Base-by-base conservation (phyloP, 805 yeast species). In the Ascoidea rubescens region DNA sequence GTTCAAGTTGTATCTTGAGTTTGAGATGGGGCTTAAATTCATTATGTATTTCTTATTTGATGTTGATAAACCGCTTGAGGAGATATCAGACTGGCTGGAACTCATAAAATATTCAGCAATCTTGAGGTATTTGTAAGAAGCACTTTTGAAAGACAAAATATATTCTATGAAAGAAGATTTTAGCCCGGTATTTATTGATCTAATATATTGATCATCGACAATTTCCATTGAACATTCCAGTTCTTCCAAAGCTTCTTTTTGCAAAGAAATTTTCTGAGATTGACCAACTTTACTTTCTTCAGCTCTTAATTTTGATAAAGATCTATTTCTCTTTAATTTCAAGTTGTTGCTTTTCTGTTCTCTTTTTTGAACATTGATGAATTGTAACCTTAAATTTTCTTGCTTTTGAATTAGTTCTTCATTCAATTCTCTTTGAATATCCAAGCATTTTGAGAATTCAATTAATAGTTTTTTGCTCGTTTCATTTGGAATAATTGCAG, bases 211-310 rank as follows among this genome's bases (percentile, higher is more conserved):
- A 33, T 69, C 73, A 54, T 75, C 75, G 5, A 77, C 75, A 28
- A 79, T 74, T 52, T 71, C 77, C n/a, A 76, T 66, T 44, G 77
- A 71, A 54, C 73, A 70, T 47, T 70, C 69, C 52, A 73, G 64
- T 55, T 75, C 79, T 59, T 79, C 84, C 42, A 79, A 60, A 51
- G 70, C 68, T 58, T 80, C 86, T 53, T 67, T 68, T 1, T 74
- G 62, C 17, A 77, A 60, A 14, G 71, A 62, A 0, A 78, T 69
- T 5, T 62, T 63, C 16, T 73, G 70, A 32, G 74, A 70, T 49
- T 71, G 73, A 3, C 82, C 82, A 54, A 59, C 63, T 55, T 70
- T 72, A 46, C 71, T 64, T 54, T 75, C 79, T 47, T 67, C 67
- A 1, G 70, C 73, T 52, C 72, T 68, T 45, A 73, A 56, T 47